Base-by-base conservation (phyloP, 129 eudicot genomes). In the Scalesia atractyloides region DNA sequence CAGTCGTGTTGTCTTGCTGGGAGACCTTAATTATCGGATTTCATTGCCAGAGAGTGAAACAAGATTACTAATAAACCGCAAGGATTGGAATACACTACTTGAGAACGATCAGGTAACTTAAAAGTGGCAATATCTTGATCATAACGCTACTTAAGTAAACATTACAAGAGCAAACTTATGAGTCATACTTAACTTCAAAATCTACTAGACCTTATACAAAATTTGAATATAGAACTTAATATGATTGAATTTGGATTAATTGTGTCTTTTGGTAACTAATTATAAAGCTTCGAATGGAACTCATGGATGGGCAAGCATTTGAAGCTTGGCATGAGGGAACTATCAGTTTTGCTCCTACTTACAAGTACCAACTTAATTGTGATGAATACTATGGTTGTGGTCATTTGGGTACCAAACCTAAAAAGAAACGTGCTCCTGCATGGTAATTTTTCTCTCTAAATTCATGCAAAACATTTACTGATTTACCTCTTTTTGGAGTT, bases 371-470 rank as follows among this genome's bases (percentile, higher is more conserved):
- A 39, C 81, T 67, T 1, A 84, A 74, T 76, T 86, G 88, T 16
- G 86, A 84, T 71, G 85, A 81, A 20, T 91, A 91, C 70, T 87
- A 83, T 72, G 97, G 97, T 26, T 77, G 76, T 60, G 70, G 36
- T 60, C 69, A 61, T 64, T 75, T 78, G 36, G 61, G 33, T 64
- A 82, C 77, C 20, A 86, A 80, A 71, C 71, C 56, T 53, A 81
- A 81, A 76, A 91, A 85, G 87, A 88, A 81, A 72, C 91, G 96
- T 47, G 81, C 92, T 75, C 97, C 97, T 14, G 97, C 97, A 63
- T 88, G 97, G 97, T 91, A 78, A 76, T n/a, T 44, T 16, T 34
- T 44, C 26, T 22, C 17, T 17, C 20, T 26, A 51, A 37, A 69
- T 11, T 70, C 39, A 10, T 11, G 5, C 56, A 50, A 22, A 19